A percentile compares a stretch with the other conserved stretches of the same genome.
phyloP scores from a whole-genome alignment of 805 yeast genomes.

The Nakazawaea pomicola region DNA sequence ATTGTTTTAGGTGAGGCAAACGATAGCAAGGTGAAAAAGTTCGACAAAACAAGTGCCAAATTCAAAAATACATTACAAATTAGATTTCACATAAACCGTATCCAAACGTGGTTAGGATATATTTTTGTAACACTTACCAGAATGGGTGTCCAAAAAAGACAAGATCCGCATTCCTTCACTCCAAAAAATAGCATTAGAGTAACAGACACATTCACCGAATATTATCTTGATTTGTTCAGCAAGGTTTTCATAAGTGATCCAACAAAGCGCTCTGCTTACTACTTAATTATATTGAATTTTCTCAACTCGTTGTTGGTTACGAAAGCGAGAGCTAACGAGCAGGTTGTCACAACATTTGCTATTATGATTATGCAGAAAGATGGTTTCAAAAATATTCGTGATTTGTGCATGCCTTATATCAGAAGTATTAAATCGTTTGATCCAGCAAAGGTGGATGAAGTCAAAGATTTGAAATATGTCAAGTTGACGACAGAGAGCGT shows the following conservation, averaged over 20 bases:
- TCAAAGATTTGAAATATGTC: constrained; percentile 31
- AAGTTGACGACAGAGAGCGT: constrained; percentile 33
- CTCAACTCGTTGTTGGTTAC: constrained; percentile 34
- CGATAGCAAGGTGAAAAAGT: constrained; percentile 25
- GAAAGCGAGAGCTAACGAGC: constrained; percentile 5
- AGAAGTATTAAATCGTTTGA: constrained; percentile 19
- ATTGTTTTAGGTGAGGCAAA: constrained; percentile 39
- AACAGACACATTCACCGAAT: constrained; percentile 20
- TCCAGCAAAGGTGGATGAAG: constrained; percentile 21
- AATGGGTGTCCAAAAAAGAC: constrained; percentile 34
- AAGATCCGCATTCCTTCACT: constrained; percentile 30
- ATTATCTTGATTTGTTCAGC: constrained; percentile 15
- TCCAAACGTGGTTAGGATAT: constrained; percentile 37
- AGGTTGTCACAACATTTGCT: constrained; percentile 11
- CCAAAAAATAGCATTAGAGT: constrained; percentile 24
- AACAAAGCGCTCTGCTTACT: constrained; percentile 22
- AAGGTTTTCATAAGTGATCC: constrained; percentile 17
- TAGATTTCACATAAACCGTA: constrained; percentile 43
- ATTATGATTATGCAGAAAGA: constrained; percentile 14
- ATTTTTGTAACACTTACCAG: constrained; percentile 25
- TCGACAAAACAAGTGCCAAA: constrained; percentile 48
- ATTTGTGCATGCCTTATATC: constrained; percentile 18
- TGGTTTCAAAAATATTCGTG: constrained; percentile 14
- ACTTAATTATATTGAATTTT: constrained; percentile 21
- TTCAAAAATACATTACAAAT: constrained; percentile 58